Base-by-base conservation (phyloP, 2,329 filamentous ascomycete genomes). In the Nothophoma quercina region DNA sequence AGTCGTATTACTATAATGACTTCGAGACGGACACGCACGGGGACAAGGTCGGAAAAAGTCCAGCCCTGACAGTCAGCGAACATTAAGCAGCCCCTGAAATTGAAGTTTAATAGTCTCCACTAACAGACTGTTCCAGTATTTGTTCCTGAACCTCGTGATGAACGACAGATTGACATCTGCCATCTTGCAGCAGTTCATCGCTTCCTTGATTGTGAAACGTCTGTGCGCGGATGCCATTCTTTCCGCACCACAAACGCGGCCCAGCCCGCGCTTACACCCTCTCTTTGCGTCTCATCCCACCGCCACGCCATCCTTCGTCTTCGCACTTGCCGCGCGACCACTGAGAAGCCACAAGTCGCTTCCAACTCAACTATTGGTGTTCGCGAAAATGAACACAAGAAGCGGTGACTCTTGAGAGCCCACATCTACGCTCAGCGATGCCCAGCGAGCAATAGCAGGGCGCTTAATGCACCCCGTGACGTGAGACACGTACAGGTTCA, bases 401-500 rank as follows among this genome's bases (percentile, higher is more conserved):
- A 22, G 35, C 23, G 40, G 28, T 36, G 35, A 43, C 18, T 25
- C 42, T 47, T 34, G 5, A 13, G 6, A 19, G 15, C 22, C 43
- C 43, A 47, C 43, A 38, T 47, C 8, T 25, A 19, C 8, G 30
- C 21, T 36, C 22, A 12, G 22, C 38, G 13, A 25, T 41, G 40
- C 30, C 22, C 30, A 39, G 32, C 30, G 33, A 51, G 42, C 36
- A 41, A 41, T 61, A 62, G 62, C 48, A 55, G 41, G 62, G 62
- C 58, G 59, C 62, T 60, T 63, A 62, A 63, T 45, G 52, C 51
- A 52, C 54, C 56, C 40, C 54, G 51, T 56, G 54, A 61, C 54
- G 44, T 66, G 67, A 68, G 56, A 69, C 65, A 62, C 55, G 34
- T 40, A 46, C 50, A 56, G 66, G 58, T 62, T 69, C 66, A 67